A percentile compares a stretch with the other conserved stretches of the same genome.
Evolutionary conservation across 441 rosid species (phyloP).

Genomic region (Gossypium aridum): DNA sequence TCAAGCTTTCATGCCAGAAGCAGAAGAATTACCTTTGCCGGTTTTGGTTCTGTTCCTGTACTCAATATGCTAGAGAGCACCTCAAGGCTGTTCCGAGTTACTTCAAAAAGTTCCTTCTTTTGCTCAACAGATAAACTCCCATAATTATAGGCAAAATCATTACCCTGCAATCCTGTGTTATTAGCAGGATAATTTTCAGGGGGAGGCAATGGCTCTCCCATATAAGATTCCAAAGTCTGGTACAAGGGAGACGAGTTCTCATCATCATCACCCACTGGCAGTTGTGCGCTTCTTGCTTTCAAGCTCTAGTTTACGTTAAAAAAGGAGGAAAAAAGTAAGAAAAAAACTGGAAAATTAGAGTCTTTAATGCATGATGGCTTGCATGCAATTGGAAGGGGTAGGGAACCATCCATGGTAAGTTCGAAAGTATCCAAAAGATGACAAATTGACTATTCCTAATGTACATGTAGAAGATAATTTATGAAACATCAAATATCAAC

Average conservation of each 20-base stretch:
- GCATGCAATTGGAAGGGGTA: not conserved
- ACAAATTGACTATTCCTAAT: not conserved
- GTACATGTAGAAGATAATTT: not conserved
- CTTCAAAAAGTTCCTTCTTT: slow-evolving; percentile 58
- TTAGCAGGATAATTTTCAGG: slow-evolving; percentile 52
- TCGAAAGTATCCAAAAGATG: not conserved
- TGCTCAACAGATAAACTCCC: slow-evolving; percentile 44
- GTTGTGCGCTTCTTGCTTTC: slow-evolving; percentile 30
- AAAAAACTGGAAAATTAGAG: not conserved
- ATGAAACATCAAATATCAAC: not conserved
- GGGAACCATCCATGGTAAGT: not conserved
- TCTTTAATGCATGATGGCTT: not conserved
- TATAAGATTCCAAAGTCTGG: slow-evolving; percentile 43
- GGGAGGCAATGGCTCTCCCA: slow-evolving; percentile 52
- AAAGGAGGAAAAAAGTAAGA: not conserved
- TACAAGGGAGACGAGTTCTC: slow-evolving; percentile 25
- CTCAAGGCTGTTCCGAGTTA: slow-evolving; percentile 70
- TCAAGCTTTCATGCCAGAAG: not conserved
- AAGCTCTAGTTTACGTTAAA: slow-evolving; percentile 34
- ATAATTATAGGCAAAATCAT: slow-evolving; percentile 27
- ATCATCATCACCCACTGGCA: slow-evolving; percentile 28
- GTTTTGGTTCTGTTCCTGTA: slow-evolving; percentile 45
- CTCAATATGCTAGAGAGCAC: slow-evolving; percentile 69
- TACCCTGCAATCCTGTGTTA: slow-evolving; percentile 25
- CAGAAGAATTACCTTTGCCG: slow-evolving; percentile 40